Conservation (phyloP, 1,139 yeast genomes). For the Geotrichum reessii region DNA sequence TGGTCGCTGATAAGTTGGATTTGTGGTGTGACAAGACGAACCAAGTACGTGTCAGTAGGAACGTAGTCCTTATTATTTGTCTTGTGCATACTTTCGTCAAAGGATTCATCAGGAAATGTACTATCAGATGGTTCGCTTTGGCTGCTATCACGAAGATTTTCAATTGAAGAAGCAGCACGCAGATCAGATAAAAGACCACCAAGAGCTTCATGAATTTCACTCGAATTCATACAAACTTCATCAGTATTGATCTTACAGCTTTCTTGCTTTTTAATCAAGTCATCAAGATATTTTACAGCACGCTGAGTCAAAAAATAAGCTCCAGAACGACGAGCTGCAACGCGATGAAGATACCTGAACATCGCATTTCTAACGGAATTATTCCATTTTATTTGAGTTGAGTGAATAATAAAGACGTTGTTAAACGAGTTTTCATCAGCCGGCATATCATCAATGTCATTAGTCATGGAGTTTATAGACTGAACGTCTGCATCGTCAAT, state of each 20-base stretch:
- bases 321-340: slow-evolving; percentile 51
- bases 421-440: slow-evolving; percentile 45
- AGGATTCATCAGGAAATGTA: neutral
- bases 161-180: slow-evolving; percentile 8
- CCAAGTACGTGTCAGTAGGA: slow-evolving; percentile 57
- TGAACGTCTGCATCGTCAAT: slow-evolving; percentile 1
- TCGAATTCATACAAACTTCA: slow-evolving; percentile 2
- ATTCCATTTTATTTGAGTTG: slow-evolving; percentile 75
- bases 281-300: slow-evolving; percentile 65
- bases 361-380: slow-evolving; percentile 58
- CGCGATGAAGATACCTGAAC: slow-evolving; percentile 55
- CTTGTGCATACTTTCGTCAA: slow-evolving; percentile 9
- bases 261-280: slow-evolving; percentile 35
- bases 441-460: slow-evolving; percentile 27
- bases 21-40: slow-evolving; percentile 80
- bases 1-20: slow-evolving; percentile 69
- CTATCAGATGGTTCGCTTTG: neutral
- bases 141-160: neutral
- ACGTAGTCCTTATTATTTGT: slow-evolving; percentile 34
- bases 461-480: slow-evolving; percentile 14
- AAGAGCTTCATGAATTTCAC: neutral
- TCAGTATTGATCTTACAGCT: slow-evolving; percentile 1
- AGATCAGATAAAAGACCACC: slow-evolving; percentile 19
- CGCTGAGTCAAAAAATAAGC: slow-evolving; percentile 61
- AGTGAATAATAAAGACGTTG: slow-evolving; percentile 74